Evolutionary conservation across 805 yeast species (phyloP), one percentile per base, ranked within the genome.

Genomic region (Hanseniaspora pseudoguilliermondii): DNA sequence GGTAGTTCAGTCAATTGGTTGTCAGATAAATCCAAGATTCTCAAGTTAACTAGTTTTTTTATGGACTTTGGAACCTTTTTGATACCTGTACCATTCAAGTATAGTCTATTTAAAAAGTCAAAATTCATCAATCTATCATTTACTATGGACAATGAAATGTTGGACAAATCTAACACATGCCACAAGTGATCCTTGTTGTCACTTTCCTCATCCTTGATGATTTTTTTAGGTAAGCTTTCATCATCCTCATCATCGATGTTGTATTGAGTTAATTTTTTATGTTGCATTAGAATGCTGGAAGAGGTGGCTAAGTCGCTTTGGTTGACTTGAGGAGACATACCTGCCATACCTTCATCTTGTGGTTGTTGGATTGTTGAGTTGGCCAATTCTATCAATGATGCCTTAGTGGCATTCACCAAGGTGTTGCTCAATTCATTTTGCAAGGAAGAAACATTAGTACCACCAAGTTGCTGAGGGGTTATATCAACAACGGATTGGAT

Each of bases 151-250:
- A 93, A 74, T 36, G 91, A 86, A 69, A 93, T 95, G 58, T 96
- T 96, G 60, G 95, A 82, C 60, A 91, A 73, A 71, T 93, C 99
- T 60, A 93, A 73, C 6, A 90, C 91, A 54, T 95, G 85, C 99
- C 99, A 93, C 65, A 86, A 77, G 71, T 90, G 97, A 58, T 82
- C 83, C 20, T 46, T 27, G n/a, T 46, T 46, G 23, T 46, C 21
- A 16, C n/a, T 13, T 39, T 84, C 81, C 59, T 61, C 63, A 47
- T 67, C 63, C 23, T 62, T 53, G 49, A 60, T 59, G 46, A 58
- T 58, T 49, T 63, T 64, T 75, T 74, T 82, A 75, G 71, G 81
- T 77, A 67, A 84, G 72, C 66, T 82, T 81, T 79, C 82, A 64
- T 82, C 84, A 63, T 83, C 86, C 60, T 82, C 86, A 58, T 75